A percentile compares a stretch with the other conserved stretches of the same genome.
These are phyloP conservation scores for Cercis canadensis DNA, from an alignment of 306 rosid species.

Conservation along the genomic window DNA sequence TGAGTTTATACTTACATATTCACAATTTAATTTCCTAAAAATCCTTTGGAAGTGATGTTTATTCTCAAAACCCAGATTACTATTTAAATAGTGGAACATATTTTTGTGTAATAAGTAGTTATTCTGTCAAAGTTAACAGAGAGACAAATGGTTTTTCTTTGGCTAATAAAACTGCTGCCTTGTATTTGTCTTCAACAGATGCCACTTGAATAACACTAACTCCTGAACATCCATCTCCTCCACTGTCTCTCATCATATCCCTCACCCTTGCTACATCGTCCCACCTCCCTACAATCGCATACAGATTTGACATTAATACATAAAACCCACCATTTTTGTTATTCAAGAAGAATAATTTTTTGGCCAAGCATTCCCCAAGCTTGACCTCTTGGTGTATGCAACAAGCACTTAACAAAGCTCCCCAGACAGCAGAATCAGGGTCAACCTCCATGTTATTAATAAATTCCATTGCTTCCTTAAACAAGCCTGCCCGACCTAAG, in stretches of 20 bases:
- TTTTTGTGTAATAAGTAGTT: neutral
- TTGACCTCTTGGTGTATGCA: constrained; percentile 66
- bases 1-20: too few relatives aligned
- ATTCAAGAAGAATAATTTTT: constrained; percentile 61
- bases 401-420: constrained; percentile 72
- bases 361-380: constrained; percentile 75
- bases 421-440: constrained; percentile 85
- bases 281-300: constrained; percentile 77
- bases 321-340: constrained; percentile 64
- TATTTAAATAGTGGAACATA: too few relatives aligned
- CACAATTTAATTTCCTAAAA: too few relatives aligned
- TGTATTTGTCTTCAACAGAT: constrained; percentile 32
- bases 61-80: too few relatives aligned
- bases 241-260: constrained; percentile 73
- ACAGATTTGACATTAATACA: constrained; percentile 78
- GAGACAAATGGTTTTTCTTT: constrained; percentile 21
- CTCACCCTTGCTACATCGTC: constrained; percentile 78
- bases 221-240: constrained; percentile 71
- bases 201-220: constrained; percentile 58
- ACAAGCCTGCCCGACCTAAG: constrained; percentile 68
- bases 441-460: constrained; percentile 59
- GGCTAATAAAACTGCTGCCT: constrained; percentile 19
- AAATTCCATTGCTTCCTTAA: constrained; percentile 61
- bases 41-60: too few relatives aligned
- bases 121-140: constrained; percentile 16